Percentiles rank a stretch among this genome's conserved stretches.
These are phyloP conservation scores for Cystofilobasidium ferigula DNA, from an alignment of 768 basidiomycete genomes.

Conservation along the genomic window DNA sequence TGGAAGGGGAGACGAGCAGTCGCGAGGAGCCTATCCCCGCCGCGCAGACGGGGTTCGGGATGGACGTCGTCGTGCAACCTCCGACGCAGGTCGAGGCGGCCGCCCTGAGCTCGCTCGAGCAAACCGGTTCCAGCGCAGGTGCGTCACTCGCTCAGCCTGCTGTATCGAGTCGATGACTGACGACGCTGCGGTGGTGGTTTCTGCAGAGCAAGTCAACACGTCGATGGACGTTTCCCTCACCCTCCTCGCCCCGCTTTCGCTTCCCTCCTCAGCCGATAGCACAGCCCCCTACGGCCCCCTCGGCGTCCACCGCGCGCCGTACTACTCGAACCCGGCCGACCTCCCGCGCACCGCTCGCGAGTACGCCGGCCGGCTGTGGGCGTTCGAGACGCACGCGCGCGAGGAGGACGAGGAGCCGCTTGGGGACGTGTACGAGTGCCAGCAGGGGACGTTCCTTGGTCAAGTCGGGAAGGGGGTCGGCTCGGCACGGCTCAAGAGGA, in stretches of 20 bases:
- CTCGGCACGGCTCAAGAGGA: background rate
- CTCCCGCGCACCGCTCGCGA: slow-evolving; percentile 57
- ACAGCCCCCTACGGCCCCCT: background rate
- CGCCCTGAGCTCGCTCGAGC: background rate
- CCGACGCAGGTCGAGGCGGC: background rate
- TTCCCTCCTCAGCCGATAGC: no score
- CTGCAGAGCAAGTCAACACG: background rate
- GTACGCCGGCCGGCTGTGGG: slow-evolving; percentile 68
- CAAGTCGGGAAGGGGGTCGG: background rate
- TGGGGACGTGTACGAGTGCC: slow-evolving; percentile 1
- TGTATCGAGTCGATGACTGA: background rate
- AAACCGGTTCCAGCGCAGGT: background rate
- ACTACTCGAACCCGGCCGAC: slow-evolving; percentile 63
- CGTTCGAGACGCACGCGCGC: slow-evolving; percentile 57
- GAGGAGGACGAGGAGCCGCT: slow-evolving; percentile 49
- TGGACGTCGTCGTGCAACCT: background rate
- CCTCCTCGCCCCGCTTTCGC: background rate
- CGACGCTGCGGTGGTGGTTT: background rate
- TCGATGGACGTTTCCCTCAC: background rate
- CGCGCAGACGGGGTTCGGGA: background rate
- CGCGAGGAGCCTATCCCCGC: background rate
- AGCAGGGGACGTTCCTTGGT: slow-evolving; percentile 4
- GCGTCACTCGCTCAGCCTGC: no score
- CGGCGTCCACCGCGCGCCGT: slow-evolving; percentile 59
- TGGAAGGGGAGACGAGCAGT: background rate